Evolutionary conservation across 805 yeast species (phyloP), one percentile per base, ranked within the genome.

Genomic region (Candida insectorum): DNA sequence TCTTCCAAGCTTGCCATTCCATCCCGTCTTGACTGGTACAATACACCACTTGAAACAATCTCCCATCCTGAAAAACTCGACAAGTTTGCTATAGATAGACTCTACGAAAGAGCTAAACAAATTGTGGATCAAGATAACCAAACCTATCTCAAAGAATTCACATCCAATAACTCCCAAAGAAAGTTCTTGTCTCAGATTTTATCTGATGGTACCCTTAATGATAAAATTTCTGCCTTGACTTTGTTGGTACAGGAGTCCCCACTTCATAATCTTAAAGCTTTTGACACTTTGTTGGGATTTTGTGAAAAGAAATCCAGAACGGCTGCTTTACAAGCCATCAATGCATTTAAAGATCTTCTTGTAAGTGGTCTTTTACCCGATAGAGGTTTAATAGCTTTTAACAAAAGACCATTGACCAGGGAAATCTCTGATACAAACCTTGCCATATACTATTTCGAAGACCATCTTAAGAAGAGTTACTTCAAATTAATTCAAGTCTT

Each of bases 201-300:
- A 50, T 72, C 88, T 5, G 82, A 79, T 45, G 98, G 98, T 85
- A 93, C 98, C 0, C 71, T 91, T 48, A 82, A 79, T 49, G 98
- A 93, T 81, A 88, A 93, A 63, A 85, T 93, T 35, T 85, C 96
- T 30, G 96, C 98, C 0, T 71, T 93, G 52, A 91, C 98, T 1
- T 75, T 93, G 54, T 69, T 93, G 54, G 76, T 89, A 30, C 97
- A 93, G 56, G 97, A 93, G 63, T 89, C 97, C 2, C 98, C 98
- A 5, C 56, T 88, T 34, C 97, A 93, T 54, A 85, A 91, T 47
- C 52, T 81, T 33, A 85, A 86, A 55, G 86, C 96, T 0, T 67
- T 93, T 37, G 95, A 86, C 44, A 82, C 81, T 24, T 62, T 93
- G 43, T 55, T 85, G 41, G 72, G 77, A 4, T 85, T 81, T 64